These are phyloP conservation scores for Meyerozyma sp. DNA, from an alignment of 1,139 yeast species.

Conservation along the genomic window DNA sequence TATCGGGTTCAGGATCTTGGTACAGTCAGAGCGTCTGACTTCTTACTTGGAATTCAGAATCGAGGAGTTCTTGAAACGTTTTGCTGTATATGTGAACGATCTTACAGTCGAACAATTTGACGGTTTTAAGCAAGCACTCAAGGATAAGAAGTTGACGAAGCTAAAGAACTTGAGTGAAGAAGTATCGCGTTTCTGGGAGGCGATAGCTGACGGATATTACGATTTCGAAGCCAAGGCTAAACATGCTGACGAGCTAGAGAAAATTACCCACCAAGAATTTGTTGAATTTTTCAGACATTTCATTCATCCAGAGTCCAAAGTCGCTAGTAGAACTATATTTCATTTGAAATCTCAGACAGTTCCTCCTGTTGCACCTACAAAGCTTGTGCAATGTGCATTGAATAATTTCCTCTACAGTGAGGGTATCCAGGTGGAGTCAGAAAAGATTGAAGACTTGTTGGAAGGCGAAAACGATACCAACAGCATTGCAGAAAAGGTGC, in stretches of 20 bases:
- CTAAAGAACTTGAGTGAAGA: slow-evolving; percentile 78
- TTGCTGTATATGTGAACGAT: slow-evolving; percentile 31
- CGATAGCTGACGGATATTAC: slow-evolving; percentile 70
- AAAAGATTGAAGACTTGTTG: slow-evolving; percentile 21
- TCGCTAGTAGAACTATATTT: slow-evolving; percentile 50
- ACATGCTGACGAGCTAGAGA: slow-evolving; percentile 53
- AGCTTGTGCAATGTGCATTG: slow-evolving; percentile 22
- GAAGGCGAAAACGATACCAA: slow-evolving; percentile 13
- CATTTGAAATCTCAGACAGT: slow-evolving; percentile 62
- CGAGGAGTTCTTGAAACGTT: slow-evolving; percentile 49
- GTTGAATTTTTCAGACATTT: slow-evolving; percentile 46
- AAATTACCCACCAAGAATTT: slow-evolving; percentile 54
- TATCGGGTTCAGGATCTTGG: slow-evolving; percentile 69
- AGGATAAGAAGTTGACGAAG: slow-evolving; percentile 61
- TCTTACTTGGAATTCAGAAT: slow-evolving; percentile 75
- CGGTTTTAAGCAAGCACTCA: slow-evolving; percentile 65
- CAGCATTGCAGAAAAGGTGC: slow-evolving; percentile 9
- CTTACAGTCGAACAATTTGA: slow-evolving; percentile 60
- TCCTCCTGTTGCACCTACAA: slow-evolving; percentile 19
- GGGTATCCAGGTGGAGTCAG: slow-evolving; percentile 21
- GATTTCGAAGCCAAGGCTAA: slow-evolving; percentile 58
- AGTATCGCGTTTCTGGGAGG: slow-evolving; percentile 56
- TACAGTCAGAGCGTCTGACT: slow-evolving; percentile 81
- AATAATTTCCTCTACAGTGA: slow-evolving; percentile 21
- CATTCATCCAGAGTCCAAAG: slow-evolving; percentile 25